Evolutionary conservation across 768 basidiomycete genomes (phyloP), one percentile per base, ranked within the genome.

Genomic region (Pisolithus orientalis): DNA sequence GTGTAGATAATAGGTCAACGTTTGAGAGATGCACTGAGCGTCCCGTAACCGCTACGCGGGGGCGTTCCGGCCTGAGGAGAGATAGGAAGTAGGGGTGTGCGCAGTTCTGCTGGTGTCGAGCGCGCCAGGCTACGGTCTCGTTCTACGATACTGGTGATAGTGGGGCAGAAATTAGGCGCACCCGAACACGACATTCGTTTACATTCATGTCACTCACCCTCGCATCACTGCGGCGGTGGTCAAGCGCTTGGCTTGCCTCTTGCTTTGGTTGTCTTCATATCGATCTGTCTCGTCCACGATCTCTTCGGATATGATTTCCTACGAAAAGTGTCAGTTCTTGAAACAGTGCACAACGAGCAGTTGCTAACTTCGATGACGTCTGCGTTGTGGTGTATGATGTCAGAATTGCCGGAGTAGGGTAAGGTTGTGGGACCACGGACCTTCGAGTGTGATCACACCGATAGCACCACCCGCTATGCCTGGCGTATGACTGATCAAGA

Each of bases 271-370:
- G 59, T 92, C 90, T 57, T 90, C 84, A 59, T 87, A 94, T 27
- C 84, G 78, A 69, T 96, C 94, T 2, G 93, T 95, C 69, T 96
- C 94, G 61, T 95, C 94, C 29, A 95, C 87, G 50, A 96, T 95
- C 65, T 96, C 94, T 70, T 96, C 93, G 0, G 88, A 85, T 17
- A 97, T 90, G 56, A 98, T 96, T 77, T 95, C 94, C 79, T 90
- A 69, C 56, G 64, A 66, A 54, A 49, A 39, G 51, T 54, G 34
- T 50, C 5, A 51, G 9, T 10, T 28, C 45, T 34, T 27, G 51
- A 37, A 32, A 14, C 39, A 10, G 31, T 29, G 44, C 5, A 21
- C 37, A 48, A 38, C 11, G 47, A 44, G 55, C n/a, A 47, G 40
- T 16, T 43, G 57, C 61, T 51, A 42, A 80, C 82, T 65, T 90